Base-by-base conservation (phyloP, 1,284 basidiomycete genomes). In the Papiliotrema flavescens region DNA sequence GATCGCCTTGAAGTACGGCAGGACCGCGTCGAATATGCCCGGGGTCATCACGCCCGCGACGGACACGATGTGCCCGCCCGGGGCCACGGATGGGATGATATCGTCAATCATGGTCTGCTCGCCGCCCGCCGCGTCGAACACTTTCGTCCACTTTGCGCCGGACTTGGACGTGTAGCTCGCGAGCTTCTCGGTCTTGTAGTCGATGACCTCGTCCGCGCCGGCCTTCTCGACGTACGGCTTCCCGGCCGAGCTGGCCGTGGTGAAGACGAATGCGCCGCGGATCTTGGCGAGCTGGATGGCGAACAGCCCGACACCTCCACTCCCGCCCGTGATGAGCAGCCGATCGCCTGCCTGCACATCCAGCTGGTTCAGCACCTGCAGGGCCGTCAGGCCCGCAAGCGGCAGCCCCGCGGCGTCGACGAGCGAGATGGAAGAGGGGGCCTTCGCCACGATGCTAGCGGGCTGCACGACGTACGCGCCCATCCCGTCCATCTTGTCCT, bases 371-470 rank as follows among this genome's bases (percentile, higher is more conserved):
- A 65, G 57, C 9, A 24, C 46, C 53, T 62, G 63, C 2, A 36
- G n/a, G 7, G 59, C 56, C 1, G 63, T 65, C 17, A 63, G 49
- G 19, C 53, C 54, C 2, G 61, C 56, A 19, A 65, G 59, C 0
- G 61, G 63, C 9, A 65, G 54, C 6, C 59, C 61, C 11, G 57
- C 56, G 13, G 57, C 59, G 8, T 58, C 54, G 19, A 35, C 42
- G 22, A 65, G 51, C 0, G 51, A 24, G 24, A 61, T 47, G 17
- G 44, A 24, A 1, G 26, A 55, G 3, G 61, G 63, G 14, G 59
- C 61, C 6, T 43, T 48, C 2, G 61, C 57, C 15, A 52, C 40
- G n/a, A 60, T 20, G 3, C 19, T 6, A 2, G 51, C 59, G 2
- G 43, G 37, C 9, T 49, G 5, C 14, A 46, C 41, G 23, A 32